These are phyloP conservation scores for Plasmodium falciparum DNA, from an alignment of 169 alveolate species.

Conservation along the genomic window DNA sequence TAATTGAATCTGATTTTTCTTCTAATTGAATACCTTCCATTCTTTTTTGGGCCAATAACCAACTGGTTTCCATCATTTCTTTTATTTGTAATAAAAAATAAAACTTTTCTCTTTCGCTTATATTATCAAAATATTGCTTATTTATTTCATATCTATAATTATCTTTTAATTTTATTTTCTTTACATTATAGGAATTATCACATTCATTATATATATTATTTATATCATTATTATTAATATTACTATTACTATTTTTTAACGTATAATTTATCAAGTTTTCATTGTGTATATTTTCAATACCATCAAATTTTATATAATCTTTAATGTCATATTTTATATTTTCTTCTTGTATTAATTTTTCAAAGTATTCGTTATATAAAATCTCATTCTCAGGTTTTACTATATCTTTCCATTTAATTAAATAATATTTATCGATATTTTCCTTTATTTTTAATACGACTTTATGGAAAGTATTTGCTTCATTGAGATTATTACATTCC, in stretches of 20 bases:
- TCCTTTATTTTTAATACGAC: slow-evolving; percentile 61
- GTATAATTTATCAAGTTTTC: too few species aligned
- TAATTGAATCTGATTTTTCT: slow-evolving; percentile 68
- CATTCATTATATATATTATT: not conserved
- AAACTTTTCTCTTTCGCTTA: slow-evolving; percentile 72
- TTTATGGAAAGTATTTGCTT: slow-evolving; percentile 39
- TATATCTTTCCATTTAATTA: slow-evolving; percentile 56
- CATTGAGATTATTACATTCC: slow-evolving; percentile 37
- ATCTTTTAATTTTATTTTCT: not conserved
- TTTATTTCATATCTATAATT: slow-evolving; percentile 22
- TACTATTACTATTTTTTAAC: not conserved
- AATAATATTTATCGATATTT: slow-evolving; percentile 60
- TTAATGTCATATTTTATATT: not conserved
- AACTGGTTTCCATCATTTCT: slow-evolving; percentile 84
- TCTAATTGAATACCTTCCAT: slow-evolving; percentile 80
- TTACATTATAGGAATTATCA: too few species aligned
- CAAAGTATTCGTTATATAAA: slow-evolving; percentile 46
- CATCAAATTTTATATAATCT: not conserved
- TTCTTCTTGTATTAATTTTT: slow-evolving; percentile 8
- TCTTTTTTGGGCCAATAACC: slow-evolving; percentile 83
- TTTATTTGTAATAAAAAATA: slow-evolving; percentile 70
- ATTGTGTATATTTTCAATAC: too few species aligned
- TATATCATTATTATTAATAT: not conserved
- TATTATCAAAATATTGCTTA: slow-evolving; percentile 49
- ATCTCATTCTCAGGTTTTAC: slow-evolving; percentile 66